Evolutionary conservation across 169 alveolate genomes (phyloP), one percentile per base, ranked within the genome.

Genomic region (Plasmodium malariae): DNA sequence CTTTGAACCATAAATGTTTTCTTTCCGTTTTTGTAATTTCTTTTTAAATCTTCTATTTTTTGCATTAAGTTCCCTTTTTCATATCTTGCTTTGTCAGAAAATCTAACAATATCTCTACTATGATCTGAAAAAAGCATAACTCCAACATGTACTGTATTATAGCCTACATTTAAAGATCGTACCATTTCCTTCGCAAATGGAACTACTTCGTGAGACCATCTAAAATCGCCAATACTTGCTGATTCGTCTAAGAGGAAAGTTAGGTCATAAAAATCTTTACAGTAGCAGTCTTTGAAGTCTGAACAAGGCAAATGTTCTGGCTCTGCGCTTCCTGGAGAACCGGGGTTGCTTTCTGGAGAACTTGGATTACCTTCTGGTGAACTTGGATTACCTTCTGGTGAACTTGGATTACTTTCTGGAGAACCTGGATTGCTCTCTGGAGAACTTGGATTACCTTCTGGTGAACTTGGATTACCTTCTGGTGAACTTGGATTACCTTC

Each of bases 171-270:
- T 78, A 78, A 62, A 11, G n/a, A 7, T 34, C 43, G n/a, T 62
- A 78, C 55, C 14, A 78, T 21, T n/a, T 63, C 78, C 34, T 49
- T 17, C 11, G 89, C 68, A 78, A 78, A 78, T 51, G 89, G 89
- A 63, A 78, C 51, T 37, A 78, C 89, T 62, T 78, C 78, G 36
- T 24, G 6, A 17, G n/a, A 30, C 89, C 89, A 78, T 78, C 74
- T 63, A 26, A 9, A 78, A 62, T 78, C 28, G 11, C 74, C 71
- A 62, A 78, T 78, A 48, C 89, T 78, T n/a, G 89, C 78, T 54
- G 89, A 78, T 48, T 78, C 89, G 40, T 78, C 89, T 68, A 78
- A 78, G 63, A 78, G 28, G 60, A 78, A 67, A 19, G 89, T 76
- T 24, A 76, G n/a, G 51, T 76, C 89, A 54, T 76, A 76, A 68